Evolutionary conservation across 805 yeast species (phyloP), one percentile per base, ranked within the genome.

Genomic region (Lachancea lanzarotensis): DNA sequence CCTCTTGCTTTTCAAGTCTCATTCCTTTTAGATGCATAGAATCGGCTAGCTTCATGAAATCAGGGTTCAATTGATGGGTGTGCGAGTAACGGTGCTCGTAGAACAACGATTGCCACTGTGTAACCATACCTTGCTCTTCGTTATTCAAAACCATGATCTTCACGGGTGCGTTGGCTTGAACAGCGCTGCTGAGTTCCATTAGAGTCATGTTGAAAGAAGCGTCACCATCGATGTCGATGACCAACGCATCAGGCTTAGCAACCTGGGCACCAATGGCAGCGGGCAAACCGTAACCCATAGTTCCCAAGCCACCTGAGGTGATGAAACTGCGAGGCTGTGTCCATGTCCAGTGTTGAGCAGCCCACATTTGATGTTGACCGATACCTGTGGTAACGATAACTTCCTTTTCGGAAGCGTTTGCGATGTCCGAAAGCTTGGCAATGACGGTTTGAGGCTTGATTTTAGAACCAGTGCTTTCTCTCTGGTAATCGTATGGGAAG

Each of bases 351-450:
- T 89, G 90, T 72, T 93, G 98, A 25, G 98, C 98, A 32, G 98
- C 95, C 98, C 98, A 91, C 98, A 91, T 91, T 74, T 91, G 98
- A 76, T 91, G 98, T 75, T 93, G 98, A 49, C 98, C 98, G 43
- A 93, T 98, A 75, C 98, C 98, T 31, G 98, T 93, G 43, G 98
- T 84, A 56, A 91, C 83, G 57, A 90, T 79, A 47, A 87, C 89
- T 56, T 85, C 90, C 60, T 79, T 85, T n/a, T 57, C 60, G 18
- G 56, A 45, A 56, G 67, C 66, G 40, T 70, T 66, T 27, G 89
- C 81, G 55, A 89, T 82, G 50, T 79, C 75, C 2, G 93, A 79
- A 45, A 93, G 75, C 67, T 86, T 91, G 37, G 74, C 66, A 52
- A 93, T 79, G 41, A 91, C 81, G 35, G 97, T 87, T 73, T 93